phyloP scores from a whole-genome alignment of 805 yeast species.

The Spathaspora gorwiae region DNA sequence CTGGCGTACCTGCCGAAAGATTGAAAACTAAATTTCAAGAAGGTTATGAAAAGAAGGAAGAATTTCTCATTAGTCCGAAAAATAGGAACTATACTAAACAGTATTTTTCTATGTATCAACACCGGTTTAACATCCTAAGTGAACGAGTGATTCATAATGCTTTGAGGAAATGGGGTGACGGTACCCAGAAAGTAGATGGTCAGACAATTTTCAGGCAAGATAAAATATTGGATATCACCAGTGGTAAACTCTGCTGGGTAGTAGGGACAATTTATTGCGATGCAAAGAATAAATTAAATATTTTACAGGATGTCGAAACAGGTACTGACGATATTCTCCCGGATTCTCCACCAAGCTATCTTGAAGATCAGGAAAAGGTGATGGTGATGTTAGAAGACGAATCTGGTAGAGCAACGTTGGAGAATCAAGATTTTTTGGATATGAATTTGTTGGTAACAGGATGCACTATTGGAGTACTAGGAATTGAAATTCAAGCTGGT shows the following conservation, averaged over 20 bases:
- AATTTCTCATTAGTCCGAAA: slow-evolving; percentile 5
- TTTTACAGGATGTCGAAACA: slow-evolving; percentile 72
- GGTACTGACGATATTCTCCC: slow-evolving; percentile 50
- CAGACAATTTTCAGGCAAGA: slow-evolving; percentile 28
- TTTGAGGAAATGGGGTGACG: slow-evolving; percentile 51
- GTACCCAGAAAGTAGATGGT: slow-evolving; percentile 28
- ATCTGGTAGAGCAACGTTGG: slow-evolving; percentile 76
- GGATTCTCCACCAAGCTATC: slow-evolving; percentile 25
- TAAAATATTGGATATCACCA: slow-evolving; percentile 55
- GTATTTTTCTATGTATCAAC: slow-evolving; percentile 41
- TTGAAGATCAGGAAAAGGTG: slow-evolving; percentile 13
- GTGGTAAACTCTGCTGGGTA: slow-evolving; percentile 69
- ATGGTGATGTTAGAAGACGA: slow-evolving; percentile 83
- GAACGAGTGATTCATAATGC: slow-evolving; percentile 32
- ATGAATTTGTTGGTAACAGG: slow-evolving; percentile 76
- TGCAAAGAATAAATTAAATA: slow-evolving; percentile 78
- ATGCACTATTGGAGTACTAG: slow-evolving; percentile 77
- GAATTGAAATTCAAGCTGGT: slow-evolving; percentile 82
- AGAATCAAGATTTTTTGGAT: slow-evolving; percentile 54
- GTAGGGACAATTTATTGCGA: slow-evolving; percentile 85
- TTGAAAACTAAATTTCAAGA: too few relatives aligned
- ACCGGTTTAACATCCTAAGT: slow-evolving; percentile 29
- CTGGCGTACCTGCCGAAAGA: neutral
- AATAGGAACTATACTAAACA: slow-evolving; percentile 33
- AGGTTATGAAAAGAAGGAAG: neutral